A percentile compares a stretch with the other conserved stretches of the same genome.
Evolutionary conservation across 768 basidiomycete species (phyloP).

Genomic region (Tulasnella sp.): DNA sequence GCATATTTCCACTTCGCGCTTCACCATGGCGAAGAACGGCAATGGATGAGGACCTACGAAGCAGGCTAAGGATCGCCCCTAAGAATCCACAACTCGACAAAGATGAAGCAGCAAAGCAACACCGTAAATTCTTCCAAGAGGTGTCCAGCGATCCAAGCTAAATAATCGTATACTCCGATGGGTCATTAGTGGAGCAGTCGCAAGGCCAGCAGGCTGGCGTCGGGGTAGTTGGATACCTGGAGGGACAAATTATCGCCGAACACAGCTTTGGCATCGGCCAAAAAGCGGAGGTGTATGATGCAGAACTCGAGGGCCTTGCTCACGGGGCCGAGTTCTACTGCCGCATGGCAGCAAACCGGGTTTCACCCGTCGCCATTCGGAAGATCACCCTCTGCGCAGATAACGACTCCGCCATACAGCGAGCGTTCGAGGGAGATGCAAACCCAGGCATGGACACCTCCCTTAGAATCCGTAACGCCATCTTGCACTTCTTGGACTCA

Average conservation of each 20-base stretch:
- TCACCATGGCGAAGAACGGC: background rate
- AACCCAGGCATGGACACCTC: background rate
- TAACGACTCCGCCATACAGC: slow-evolving; percentile 21
- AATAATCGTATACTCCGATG: slow-evolving; percentile 36
- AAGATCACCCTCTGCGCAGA: slow-evolving; percentile 33
- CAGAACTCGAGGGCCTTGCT: slow-evolving; percentile 24
- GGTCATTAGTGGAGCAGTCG: slow-evolving; percentile 23
- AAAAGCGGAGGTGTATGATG: slow-evolving; percentile 14
- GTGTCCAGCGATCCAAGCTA: background rate
- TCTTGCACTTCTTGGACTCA: slow-evolving; percentile 20
- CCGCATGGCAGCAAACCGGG: background rate
- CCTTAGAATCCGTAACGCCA: background rate
- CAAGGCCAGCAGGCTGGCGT: slow-evolving; percentile 27
- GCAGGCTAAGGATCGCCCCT: background rate
- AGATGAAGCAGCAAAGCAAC: slow-evolving; percentile 24
- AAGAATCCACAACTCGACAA: background rate
- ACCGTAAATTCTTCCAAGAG: too few relatives aligned
- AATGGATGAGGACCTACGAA: background rate
- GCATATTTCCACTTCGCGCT: background rate
- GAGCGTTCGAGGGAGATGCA: background rate
- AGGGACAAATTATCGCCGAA: background rate
- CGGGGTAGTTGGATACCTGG: background rate
- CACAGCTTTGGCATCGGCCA: background rate
- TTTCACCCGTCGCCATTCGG: background rate
- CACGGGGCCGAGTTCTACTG: background rate